Conservation (phyloP, 768 basidiomycete species). For the Kwoniella europaea region DNA sequence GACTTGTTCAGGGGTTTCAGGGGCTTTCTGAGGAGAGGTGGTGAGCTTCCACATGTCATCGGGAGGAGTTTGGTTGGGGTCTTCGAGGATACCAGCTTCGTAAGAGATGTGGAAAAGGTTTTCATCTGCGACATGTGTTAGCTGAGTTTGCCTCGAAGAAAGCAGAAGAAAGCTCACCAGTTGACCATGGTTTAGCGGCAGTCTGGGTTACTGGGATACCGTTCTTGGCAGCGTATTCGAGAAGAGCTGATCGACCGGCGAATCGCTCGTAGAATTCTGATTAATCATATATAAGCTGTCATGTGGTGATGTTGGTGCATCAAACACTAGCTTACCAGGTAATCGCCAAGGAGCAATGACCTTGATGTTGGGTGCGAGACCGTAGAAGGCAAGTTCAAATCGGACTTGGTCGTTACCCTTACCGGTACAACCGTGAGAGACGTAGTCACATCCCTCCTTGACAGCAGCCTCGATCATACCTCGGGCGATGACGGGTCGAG, state of each 20-base stretch:
- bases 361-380: conserved; percentile 96
- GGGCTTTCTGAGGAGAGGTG: conserved; percentile 77
- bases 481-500: conserved; percentile 96
- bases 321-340: conserved; percentile 66
- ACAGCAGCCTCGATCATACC: conserved; percentile 96
- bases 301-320: no score
- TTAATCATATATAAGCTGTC: no score
- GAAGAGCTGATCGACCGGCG: conserved; percentile 89
- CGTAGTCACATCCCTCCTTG: conserved; percentile 91
- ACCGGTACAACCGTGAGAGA: conserved; percentile 97
- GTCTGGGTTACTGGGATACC: conserved; percentile 94
- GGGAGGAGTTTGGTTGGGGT: conserved; percentile 92
- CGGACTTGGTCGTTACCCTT: conserved; percentile 99
- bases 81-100: conserved; percentile 97
- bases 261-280: conserved; percentile 96
- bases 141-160: background rate
- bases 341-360: conserved; percentile 98
- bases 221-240: conserved; percentile 84
- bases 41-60: conserved; percentile 99
- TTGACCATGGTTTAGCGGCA: conserved; percentile 96
- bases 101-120: conserved; percentile 99
- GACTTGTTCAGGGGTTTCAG: conserved; percentile 76
- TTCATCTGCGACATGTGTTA: conserved; percentile 66
- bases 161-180: conserved; percentile 59
- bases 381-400: conserved; percentile 98